A percentile compares a stretch with the other conserved stretches of the same genome.
Conservation (phyloP, 208 protist species). For the Leishmania amazonensis region DNA sequence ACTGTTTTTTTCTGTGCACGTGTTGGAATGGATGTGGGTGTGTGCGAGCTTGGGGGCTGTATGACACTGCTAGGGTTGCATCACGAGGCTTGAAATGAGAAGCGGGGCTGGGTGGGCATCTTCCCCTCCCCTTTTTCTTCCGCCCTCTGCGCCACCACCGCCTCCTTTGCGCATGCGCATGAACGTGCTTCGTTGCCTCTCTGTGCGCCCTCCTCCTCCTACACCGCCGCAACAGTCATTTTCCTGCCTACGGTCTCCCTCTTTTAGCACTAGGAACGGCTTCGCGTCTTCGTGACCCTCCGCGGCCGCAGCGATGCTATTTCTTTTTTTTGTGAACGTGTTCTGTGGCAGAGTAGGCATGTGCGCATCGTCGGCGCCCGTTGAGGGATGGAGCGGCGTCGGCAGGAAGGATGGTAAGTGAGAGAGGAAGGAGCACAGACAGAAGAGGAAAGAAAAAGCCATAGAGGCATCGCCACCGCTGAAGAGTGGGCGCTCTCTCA, state of each 20-base stretch:
- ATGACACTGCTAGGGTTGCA: not conserved
- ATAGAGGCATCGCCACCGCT: not conserved
- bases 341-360: not conserved
- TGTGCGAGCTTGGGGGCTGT: not conserved
- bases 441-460: not conserved
- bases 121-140: not conserved
- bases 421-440: not conserved
- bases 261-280: not conserved
- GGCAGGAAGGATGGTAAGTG: not conserved
- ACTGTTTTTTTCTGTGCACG: not conserved
- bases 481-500: not conserved
- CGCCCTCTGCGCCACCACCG: not conserved
- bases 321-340: not conserved
- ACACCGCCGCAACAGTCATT: no score
- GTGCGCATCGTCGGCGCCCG: not conserved
- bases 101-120: not conserved
- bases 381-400: not conserved
- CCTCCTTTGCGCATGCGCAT: not conserved
- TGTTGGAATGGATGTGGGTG: not conserved
- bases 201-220: not conserved
- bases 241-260: not conserved
- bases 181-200: not conserved
- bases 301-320: slow-evolving; percentile 5
- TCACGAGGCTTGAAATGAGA: not conserved
- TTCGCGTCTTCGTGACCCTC: not conserved